Base-by-base conservation (phyloP, 495 filamentous ascomycete species). In the Patellaria atrata region DNA sequence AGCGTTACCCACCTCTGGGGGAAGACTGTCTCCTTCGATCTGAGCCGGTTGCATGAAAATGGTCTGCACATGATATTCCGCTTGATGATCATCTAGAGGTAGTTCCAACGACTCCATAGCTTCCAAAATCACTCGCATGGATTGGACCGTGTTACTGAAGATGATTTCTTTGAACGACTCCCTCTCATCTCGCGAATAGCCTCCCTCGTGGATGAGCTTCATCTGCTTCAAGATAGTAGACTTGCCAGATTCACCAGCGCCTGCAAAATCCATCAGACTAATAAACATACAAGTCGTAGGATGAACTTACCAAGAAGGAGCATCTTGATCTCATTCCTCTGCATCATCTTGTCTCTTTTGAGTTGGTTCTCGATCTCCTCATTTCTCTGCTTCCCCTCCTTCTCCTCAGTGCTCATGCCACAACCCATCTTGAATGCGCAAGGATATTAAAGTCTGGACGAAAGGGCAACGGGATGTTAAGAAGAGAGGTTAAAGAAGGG, bases 221-320 rank as follows among this genome's bases (percentile, higher is more conserved):
- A 97, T 97, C 67, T 97, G 89, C 64, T 97, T 97, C 33, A 97
- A 70, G 40, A 97, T 86, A 4, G 89, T 97, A 5, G 89, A 97
- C 56, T 97, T 97, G 27, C 89, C 89, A 19, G 84, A 93, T 62
- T 97, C 89, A 50, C 89, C 89, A 49, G 89, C 89, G 54, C 89
- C 89, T 96, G 55, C 14, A 31, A n/a, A 5, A 17, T 21, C 25
- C n/a, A 44, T 59, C 37, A 48, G 41, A 25, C 11, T 22, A 37
- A 14, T 22, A 10, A 13, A 28, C 0, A 20, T 28, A 23, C 16
- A 15, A 5, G 13, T 7, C 11, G 21, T 4, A 8, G 21, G 34
- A 21, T 27, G 27, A 30, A 45, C 49, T 24, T 31, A 62, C 59
- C 59, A n/a, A 62, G 47, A 26, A 62, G 47, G 22, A 62, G 48